Evolutionary conservation across 2,329 filamentous ascomycete genomes (phyloP).

Genomic region (Aspergillus ochraceoroseus): DNA sequence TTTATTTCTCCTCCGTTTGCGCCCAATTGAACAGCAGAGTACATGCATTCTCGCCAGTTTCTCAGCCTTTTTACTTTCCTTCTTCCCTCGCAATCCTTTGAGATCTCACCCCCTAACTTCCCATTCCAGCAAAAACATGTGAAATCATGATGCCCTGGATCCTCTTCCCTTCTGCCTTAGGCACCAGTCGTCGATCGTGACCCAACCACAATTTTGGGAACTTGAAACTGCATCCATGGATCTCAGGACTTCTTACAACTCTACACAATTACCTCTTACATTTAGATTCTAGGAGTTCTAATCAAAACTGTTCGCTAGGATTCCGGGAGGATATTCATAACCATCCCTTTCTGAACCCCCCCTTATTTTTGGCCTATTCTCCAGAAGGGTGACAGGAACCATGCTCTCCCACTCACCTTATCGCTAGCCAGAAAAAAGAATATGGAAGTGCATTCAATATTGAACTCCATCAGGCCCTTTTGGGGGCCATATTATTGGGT

Average conservation of each 20-base stretch:
- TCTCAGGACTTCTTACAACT: background rate
- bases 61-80: too few relatives aligned
- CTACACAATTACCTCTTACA: background rate
- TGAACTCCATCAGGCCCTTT: background rate
- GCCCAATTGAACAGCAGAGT: slow-evolving; percentile 1
- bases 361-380: background rate
- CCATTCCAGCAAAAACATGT: background rate
- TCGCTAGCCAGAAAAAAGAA: slow-evolving; percentile 1
- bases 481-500: background rate
- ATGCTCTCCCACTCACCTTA: background rate
- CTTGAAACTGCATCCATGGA: too few relatives aligned
- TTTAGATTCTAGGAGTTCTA: background rate
- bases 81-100: background rate
- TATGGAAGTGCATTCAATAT: background rate
- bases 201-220: background rate
- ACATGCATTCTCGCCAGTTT: background rate
- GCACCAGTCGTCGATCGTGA: background rate
- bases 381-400: background rate
- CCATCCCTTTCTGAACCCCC: too few relatives aligned
- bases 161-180: background rate
- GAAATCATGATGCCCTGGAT: background rate
- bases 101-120: background rate
- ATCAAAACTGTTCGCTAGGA: background rate
- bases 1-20: slow-evolving; percentile 1
- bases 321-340: too few relatives aligned